These are phyloP conservation scores for Angophora floribunda DNA, from an alignment of 345 rosid genomes.

Conservation along the genomic window DNA sequence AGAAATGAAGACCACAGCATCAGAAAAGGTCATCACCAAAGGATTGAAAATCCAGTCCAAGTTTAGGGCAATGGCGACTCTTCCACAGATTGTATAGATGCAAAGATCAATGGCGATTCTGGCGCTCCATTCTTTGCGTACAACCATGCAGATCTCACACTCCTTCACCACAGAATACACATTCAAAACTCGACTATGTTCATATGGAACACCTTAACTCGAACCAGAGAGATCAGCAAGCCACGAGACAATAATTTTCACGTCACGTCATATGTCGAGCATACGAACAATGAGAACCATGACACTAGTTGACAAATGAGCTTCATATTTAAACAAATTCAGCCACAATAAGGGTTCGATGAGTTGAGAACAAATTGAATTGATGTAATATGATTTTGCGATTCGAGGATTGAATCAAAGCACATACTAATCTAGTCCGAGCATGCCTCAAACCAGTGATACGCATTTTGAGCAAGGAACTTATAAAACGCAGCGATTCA, in stretches of 20 bases:
- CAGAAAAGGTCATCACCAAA: too few species aligned
- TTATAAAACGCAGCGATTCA: not conserved
- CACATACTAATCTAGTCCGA: not conserved
- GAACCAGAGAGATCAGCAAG: not conserved
- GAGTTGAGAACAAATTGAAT: not conserved
- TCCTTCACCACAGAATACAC: too few species aligned
- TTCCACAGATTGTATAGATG: too few species aligned
- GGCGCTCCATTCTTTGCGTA: too few species aligned
- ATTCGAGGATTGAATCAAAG: not conserved
- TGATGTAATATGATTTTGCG: not conserved
- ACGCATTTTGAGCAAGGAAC: not conserved
- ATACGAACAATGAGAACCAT: not conserved
- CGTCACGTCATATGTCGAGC: not conserved
- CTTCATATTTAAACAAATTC: not conserved
- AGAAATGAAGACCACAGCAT: too few species aligned
- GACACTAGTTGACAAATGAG: not conserved
- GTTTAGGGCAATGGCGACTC: too few species aligned
- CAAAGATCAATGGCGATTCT: too few species aligned
- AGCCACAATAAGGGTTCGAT: not conserved
- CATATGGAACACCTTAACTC: too few species aligned
- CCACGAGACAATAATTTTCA: not conserved
- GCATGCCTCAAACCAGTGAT: fast-evolving
- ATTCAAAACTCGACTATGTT: too few species aligned
- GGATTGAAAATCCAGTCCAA: too few species aligned
- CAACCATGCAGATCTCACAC: too few species aligned